Evolutionary conservation across 2,329 filamentous ascomycete species (phyloP).

Genomic region (Ophiostoma sp.): DNA sequence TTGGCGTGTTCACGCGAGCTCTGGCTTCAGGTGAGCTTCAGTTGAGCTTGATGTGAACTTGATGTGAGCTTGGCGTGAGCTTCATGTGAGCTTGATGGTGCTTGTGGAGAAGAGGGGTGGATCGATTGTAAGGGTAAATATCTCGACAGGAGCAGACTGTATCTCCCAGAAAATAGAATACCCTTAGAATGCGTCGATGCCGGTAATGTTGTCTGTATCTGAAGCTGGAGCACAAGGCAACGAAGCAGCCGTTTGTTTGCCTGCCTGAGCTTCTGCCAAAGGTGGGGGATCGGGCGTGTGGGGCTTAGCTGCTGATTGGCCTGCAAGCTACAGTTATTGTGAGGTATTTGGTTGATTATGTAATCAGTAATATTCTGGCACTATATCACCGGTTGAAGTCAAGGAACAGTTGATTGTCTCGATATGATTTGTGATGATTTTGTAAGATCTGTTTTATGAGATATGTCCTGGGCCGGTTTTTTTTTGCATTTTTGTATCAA

Average conservation of each 20-base stretch:
- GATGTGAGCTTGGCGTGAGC: not conserved
- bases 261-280: not conserved
- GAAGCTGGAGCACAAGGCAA: not conserved
- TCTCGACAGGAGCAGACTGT: not conserved
- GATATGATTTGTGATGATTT: not conserved
- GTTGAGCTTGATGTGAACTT: not conserved
- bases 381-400: not conserved
- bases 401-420: not conserved
- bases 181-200: not conserved
- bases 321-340: not conserved
- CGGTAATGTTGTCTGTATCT: not conserved
- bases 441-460: no score
- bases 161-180: not conserved
- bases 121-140: not conserved
- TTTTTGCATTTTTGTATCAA: no score
- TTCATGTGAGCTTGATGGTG: not conserved
- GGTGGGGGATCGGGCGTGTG: not conserved
- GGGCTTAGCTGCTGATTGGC: not conserved
- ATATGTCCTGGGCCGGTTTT: no score
- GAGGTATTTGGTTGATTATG: not conserved
- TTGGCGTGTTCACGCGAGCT: not conserved
- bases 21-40: not conserved
- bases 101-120: not conserved
- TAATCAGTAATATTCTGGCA: not conserved
- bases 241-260: not conserved